phyloP scores from a whole-genome alignment of 1,284 basidiomycete genomes.

The Cutaneotrichosporon sp. region DNA sequence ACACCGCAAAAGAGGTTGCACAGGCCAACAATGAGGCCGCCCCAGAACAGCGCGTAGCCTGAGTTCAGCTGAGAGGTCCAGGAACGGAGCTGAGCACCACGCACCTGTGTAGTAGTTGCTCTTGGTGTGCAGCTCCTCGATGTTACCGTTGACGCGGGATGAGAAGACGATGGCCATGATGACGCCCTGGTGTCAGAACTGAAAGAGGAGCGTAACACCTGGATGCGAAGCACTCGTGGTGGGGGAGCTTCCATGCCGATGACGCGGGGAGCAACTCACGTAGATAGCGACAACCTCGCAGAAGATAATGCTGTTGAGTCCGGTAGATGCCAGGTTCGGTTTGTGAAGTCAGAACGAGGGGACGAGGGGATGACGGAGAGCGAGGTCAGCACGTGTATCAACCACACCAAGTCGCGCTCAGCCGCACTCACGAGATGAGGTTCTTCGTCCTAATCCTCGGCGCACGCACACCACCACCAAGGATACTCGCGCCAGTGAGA shows the following conservation, averaged over 20 bases:
- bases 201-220: too few species aligned
- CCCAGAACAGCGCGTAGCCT: slow-evolving; percentile 93
- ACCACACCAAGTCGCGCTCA: not conserved
- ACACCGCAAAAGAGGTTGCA: slow-evolving; percentile 93
- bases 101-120: slow-evolving; percentile 85
- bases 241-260: too few species aligned
- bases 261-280: slow-evolving; percentile 10
- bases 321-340: too few species aligned
- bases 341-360: not conserved
- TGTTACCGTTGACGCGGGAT: slow-evolving; percentile 62
- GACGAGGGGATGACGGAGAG: too few species aligned
- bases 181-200: slow-evolving; percentile 45
- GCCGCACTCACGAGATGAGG: slow-evolving; percentile 71
- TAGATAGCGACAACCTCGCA: slow-evolving; percentile 98
- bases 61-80: not conserved
- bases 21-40: slow-evolving; percentile 75
- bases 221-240: too few species aligned
- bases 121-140: slow-evolving; percentile 67
- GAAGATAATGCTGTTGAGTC: slow-evolving; percentile 89
- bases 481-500: slow-evolving; percentile 87
- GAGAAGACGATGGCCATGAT: slow-evolving; percentile 94
- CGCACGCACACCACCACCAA: slow-evolving; percentile 90
- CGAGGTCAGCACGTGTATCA: not conserved
- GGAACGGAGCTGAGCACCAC: too few species aligned
- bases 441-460: slow-evolving; percentile 97